Conservation (phyloP, 148 eudicot genomes). For the Silene latifolia region DNA sequence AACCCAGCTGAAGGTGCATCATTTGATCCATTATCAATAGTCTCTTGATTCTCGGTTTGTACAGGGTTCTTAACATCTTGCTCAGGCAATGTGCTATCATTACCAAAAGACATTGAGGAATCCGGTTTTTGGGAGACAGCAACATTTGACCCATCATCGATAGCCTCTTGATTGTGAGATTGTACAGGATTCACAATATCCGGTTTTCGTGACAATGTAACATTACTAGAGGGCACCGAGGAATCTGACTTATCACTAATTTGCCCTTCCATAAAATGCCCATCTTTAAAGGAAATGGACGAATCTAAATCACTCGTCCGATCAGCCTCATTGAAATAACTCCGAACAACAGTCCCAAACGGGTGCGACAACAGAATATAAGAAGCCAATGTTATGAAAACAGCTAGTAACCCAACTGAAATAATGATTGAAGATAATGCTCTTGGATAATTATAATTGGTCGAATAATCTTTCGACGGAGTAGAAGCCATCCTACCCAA, state of each 20-base stretch:
- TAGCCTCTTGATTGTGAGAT: background rate
- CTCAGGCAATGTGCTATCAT: constrained; percentile 10
- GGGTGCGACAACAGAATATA: constrained; percentile 64
- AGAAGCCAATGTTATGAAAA: constrained; percentile 66
- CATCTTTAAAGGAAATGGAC: constrained; percentile 22
- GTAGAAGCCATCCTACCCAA: constrained; percentile 31
- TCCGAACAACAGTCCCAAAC: constrained; percentile 53
- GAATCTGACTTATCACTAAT: background rate
- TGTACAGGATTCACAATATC: background rate
- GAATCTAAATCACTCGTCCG: constrained; percentile 19
- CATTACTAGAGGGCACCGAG: constrained; percentile 16
- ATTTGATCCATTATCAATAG: background rate
- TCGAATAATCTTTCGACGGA: constrained; percentile 39
- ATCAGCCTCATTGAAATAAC: constrained; percentile 57
- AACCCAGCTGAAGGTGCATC: constrained; percentile 11
- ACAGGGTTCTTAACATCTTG: background rate
- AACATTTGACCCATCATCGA: background rate
- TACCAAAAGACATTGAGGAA: constrained; percentile 8
- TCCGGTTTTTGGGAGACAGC: constrained; percentile 6
- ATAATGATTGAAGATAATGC: constrained; percentile 45
- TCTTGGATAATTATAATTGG: constrained; percentile 51
- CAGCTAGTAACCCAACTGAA: constrained; percentile 64
- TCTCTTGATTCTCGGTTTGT: background rate
- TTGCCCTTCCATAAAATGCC: constrained; percentile 3
- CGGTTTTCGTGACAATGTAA: background rate